Base-by-base conservation (phyloP, 2,329 filamentous ascomycete genomes). In the Fusarium duplospermum region DNA sequence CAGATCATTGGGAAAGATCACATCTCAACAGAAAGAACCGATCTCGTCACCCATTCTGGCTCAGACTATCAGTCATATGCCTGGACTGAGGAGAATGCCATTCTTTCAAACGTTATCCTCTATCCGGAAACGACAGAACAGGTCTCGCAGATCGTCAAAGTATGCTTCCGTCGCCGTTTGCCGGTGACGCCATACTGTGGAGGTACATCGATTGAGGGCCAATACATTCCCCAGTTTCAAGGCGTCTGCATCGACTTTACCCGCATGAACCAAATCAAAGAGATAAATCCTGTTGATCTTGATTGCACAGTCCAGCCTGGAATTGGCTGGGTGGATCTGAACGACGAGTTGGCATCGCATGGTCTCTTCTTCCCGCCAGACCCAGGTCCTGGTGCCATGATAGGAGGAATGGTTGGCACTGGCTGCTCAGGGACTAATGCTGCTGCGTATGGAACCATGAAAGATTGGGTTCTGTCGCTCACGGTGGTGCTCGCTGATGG, bases 101-200 rank as follows among this genome's bases (percentile, higher is more conserved):
- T 61, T 0, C 57, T 72, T 2, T 66, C 61, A 0, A 59, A 72
- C 18, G 70, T 73, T 0, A 62, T 96, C 13, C 87, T 95, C 16
- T 94, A 91, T 75, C 94, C 93, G 18, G 0, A 86, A 83, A 90
- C 86, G 27, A 96, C 93, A 1, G 89, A 93, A 70, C 91, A 96
- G 66, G 93, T 95, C 9, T 92, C 91, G 35, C 84, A 86, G 45
- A 90, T 95, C 67, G 94, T 94, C 90, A 94, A 93, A 81, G 83
- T 95, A 54, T 95, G 93, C 81, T 91, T 50, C 29, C 45, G 45
- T 29, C 45, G 45, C 10, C 45, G 24, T 50, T 13, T 50, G 18
- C 45, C 45, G 94, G 92, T 95, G 7, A 94, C 92, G 2, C 90
- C 90, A 2, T 94, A 94, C 80, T 93, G 31, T 24, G 52, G 52